Base-by-base conservation (phyloP, 176 grass and related monocot genomes). In the Ensete glaucum region DNA sequence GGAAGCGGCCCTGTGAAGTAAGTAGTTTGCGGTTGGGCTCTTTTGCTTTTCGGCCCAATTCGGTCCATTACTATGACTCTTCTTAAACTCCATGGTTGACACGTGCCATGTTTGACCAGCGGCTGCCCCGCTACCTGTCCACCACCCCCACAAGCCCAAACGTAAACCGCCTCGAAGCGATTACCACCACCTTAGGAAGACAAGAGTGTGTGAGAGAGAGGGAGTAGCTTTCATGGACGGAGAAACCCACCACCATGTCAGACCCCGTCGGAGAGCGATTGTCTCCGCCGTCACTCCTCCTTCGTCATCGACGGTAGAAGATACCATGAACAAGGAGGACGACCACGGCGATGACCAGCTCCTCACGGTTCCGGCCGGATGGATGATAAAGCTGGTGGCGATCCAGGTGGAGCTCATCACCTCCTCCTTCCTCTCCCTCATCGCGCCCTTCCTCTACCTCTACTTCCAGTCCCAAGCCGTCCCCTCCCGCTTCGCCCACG, bases 281-380 rank as follows among this genome's bases (percentile, higher is more conserved):
- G 0, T 19, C 19, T 8, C 57, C 2, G 14, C 57, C 15, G 1
- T 16, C 4, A 17, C 55, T 6, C 34, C 34, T 43, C 34, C 34
- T 43, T 6, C 34, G 34, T 43, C 34, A 43, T 43, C 34, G 34
- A 43, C 34, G 34, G 3, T 43, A 6, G 34, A 43, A 43, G 34
- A 43, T 43, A 43, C 34, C 34, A 43, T 6, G 34, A 0, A 6
- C 34, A 43, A 43, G 34, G 34, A 43, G 34, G 34, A 17, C 0
- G 17, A 17, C 17, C 8, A 17, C 34, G 16, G 67, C 51, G 72
- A 58, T 1, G 64, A 49, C 66, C 19, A 68, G 8, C 68, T 86
- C 22, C 52, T 86, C 68, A 12, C 68, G 43, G 67, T 86, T 22
- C 84, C 84, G 0, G 69, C 75, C 0, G 84, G 84, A 6, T 86